Evolutionary conservation across 495 filamentous ascomycete species (phyloP).

Genomic region (Pyrenopolyporus hunteri): DNA sequence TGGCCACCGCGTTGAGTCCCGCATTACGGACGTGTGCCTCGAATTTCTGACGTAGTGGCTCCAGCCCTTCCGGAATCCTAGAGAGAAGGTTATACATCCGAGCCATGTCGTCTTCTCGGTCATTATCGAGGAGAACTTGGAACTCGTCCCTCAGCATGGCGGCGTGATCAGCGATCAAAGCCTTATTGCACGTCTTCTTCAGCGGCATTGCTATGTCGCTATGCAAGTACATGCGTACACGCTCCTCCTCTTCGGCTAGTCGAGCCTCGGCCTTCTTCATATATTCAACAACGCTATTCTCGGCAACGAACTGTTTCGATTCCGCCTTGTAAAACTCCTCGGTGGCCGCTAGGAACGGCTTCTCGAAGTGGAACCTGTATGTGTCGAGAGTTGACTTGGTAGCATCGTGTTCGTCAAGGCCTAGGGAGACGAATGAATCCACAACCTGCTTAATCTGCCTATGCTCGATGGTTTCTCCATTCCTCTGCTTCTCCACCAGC

Average conservation of each 20-base stretch:
- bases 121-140: constrained; percentile 91
- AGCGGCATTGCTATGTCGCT: constrained; percentile 82
- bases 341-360: constrained; percentile 87
- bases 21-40: constrained; percentile 92
- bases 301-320: constrained; percentile 90
- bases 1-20: constrained; percentile 85
- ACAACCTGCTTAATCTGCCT: constrained; percentile 96
- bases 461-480: constrained; percentile 98
- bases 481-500: constrained; percentile 95
- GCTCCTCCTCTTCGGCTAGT: constrained; percentile 92
- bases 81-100: constrained; percentile 95
- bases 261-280: constrained; percentile 99
- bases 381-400: constrained; percentile 95
- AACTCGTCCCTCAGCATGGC: constrained; percentile 89
- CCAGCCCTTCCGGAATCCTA: constrained; percentile 88
- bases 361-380: constrained; percentile 89
- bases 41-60: constrained; percentile 86
- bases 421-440: constrained; percentile 94
- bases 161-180: constrained; percentile 88
- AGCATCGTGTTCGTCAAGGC: constrained; percentile 90
- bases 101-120: constrained; percentile 91
- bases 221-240: constrained; percentile 90
- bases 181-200: constrained; percentile 85
- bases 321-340: constrained; percentile 86
- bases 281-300: constrained; percentile 98